A percentile compares a stretch with the other conserved stretches of the same genome.
These are phyloP conservation scores for Cornus kousa DNA, from an alignment of 148 eudicot species.

Conservation along the genomic window DNA sequence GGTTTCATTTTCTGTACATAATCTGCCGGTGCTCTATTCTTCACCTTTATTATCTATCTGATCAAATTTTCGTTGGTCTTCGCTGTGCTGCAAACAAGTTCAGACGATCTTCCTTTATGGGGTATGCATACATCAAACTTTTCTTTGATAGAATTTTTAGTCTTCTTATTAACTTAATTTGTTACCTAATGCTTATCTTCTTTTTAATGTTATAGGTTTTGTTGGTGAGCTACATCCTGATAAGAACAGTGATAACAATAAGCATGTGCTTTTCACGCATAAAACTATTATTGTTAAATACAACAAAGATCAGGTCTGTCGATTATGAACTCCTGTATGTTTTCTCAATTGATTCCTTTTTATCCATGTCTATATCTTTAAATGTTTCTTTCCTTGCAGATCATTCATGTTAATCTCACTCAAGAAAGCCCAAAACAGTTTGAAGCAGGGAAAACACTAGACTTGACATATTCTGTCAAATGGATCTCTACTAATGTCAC, in stretches of 20 bases:
- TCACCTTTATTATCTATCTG: slow-evolving; percentile 3
- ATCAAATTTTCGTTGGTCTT: slow-evolving; percentile 18
- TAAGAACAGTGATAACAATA: slow-evolving; percentile 56
- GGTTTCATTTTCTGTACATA: neutral
- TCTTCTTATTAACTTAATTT: neutral
- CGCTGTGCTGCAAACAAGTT: slow-evolving; percentile 27
- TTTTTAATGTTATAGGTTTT: slow-evolving; percentile 48
- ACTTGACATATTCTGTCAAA: slow-evolving; percentile 87
- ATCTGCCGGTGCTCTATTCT: neutral
- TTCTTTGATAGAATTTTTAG: slow-evolving; percentile 11
- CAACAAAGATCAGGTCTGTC: slow-evolving; percentile 73
- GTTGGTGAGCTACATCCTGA: slow-evolving; percentile 81
- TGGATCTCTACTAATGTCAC: slow-evolving; percentile 71
- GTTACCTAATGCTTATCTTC: neutral
- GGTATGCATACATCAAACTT: slow-evolving; percentile 43
- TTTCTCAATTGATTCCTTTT: neutral
- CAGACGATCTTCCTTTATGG: slow-evolving; percentile 87
- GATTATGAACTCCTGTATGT: neutral
- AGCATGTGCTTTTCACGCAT: slow-evolving; percentile 74
- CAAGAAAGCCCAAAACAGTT: slow-evolving; percentile 76
- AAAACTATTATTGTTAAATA: slow-evolving; percentile 61
- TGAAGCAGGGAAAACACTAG: slow-evolving; percentile 73
- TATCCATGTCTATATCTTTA: neutral
- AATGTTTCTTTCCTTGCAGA: slow-evolving; percentile 42
- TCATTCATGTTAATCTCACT: slow-evolving; percentile 93